Conservation (phyloP, 2,329 filamentous ascomycete species). For the Neonectria punicea region DNA sequence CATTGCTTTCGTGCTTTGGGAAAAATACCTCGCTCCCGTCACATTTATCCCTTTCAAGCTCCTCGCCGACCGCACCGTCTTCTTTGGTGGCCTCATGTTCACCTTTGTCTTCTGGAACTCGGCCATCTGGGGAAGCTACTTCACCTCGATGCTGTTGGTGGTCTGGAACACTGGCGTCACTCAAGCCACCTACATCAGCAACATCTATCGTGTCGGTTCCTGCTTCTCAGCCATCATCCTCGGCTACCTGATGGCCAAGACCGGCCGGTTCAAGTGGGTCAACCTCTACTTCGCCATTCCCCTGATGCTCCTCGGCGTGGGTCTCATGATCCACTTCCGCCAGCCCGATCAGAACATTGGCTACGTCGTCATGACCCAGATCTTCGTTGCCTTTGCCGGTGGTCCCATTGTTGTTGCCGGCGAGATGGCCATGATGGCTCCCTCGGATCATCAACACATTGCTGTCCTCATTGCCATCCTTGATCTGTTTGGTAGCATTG, state of each 20-base stretch:
- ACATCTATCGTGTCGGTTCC: slow-evolving; percentile 52
- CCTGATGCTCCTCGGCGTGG: slow-evolving; percentile 64
- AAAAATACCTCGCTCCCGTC: slow-evolving; percentile 65
- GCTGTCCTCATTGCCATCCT: slow-evolving; percentile 70
- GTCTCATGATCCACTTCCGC: slow-evolving; percentile 70
- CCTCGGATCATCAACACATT: slow-evolving; percentile 69
- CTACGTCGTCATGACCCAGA: slow-evolving; percentile 69
- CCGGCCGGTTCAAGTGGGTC: slow-evolving; percentile 63
- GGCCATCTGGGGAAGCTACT: slow-evolving; percentile 53
- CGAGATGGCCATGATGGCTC: slow-evolving; percentile 70
- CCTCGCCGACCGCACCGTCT: slow-evolving; percentile 49
- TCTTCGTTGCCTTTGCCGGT: slow-evolving; percentile 70
- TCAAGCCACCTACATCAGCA: slow-evolving; percentile 51
- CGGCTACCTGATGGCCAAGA: slow-evolving; percentile 52
- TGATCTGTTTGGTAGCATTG: slow-evolving; percentile 69
- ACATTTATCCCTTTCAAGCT: slow-evolving; percentile 62
- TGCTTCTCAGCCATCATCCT: slow-evolving; percentile 47
- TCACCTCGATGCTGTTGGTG: slow-evolving; percentile 53
- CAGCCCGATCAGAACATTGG: slow-evolving; percentile 60
- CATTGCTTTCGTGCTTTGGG: slow-evolving; percentile 65
- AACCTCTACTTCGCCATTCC: slow-evolving; percentile 61
- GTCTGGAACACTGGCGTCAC: slow-evolving; percentile 51
- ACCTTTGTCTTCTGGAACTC: slow-evolving; percentile 50
- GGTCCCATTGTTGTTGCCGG: slow-evolving; percentile 68
- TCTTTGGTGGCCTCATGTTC: slow-evolving; percentile 51